These are phyloP conservation scores for Podila epicladia DNA, from an alignment of 192 early-diverging fungal species.

Conservation along the genomic window DNA sequence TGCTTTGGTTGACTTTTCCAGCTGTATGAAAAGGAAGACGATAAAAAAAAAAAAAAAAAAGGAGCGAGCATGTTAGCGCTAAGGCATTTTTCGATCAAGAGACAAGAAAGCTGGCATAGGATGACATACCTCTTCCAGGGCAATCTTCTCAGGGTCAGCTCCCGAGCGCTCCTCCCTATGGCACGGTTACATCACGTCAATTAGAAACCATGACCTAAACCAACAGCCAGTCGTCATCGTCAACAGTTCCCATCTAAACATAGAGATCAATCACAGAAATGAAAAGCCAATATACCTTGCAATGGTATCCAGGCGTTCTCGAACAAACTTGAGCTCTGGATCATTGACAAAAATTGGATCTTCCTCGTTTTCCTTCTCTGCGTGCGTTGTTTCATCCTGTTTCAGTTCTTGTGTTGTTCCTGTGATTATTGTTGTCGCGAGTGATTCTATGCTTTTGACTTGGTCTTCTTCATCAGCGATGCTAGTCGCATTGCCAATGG, in stretches of 20 bases:
- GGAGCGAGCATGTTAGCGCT: background rate
- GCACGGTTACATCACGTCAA: background rate
- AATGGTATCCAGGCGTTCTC: slow-evolving; percentile 33
- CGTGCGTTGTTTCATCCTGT: background rate
- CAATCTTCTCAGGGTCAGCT: slow-evolving; percentile 35
- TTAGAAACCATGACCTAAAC: background rate
- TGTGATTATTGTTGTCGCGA: background rate
- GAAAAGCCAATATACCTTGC: slow-evolving; percentile 11
- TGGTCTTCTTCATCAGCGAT: background rate
- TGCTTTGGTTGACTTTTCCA: slow-evolving; percentile 26
- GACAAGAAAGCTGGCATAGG: background rate
- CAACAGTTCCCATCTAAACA: background rate
- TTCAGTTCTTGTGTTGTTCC: too few species aligned
- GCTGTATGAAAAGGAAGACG: slow-evolving; percentile 1
- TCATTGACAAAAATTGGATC: slow-evolving; percentile 10
- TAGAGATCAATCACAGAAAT: background rate
- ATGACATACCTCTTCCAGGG: slow-evolving; percentile 41
- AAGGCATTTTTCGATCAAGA: background rate
- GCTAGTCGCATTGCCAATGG: background rate
- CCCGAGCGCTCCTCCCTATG: slow-evolving; percentile 35
- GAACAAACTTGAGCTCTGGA: slow-evolving; percentile 22
- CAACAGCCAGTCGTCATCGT: background rate
- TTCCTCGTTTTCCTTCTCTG: background rate
- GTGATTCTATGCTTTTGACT: background rate
- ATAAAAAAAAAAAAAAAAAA: background rate